Percentiles rank a stretch among this genome's conserved stretches.
phyloP scores from a whole-genome alignment of 495 filamentous ascomycete species.

The Trichoderma gamsii region DNA sequence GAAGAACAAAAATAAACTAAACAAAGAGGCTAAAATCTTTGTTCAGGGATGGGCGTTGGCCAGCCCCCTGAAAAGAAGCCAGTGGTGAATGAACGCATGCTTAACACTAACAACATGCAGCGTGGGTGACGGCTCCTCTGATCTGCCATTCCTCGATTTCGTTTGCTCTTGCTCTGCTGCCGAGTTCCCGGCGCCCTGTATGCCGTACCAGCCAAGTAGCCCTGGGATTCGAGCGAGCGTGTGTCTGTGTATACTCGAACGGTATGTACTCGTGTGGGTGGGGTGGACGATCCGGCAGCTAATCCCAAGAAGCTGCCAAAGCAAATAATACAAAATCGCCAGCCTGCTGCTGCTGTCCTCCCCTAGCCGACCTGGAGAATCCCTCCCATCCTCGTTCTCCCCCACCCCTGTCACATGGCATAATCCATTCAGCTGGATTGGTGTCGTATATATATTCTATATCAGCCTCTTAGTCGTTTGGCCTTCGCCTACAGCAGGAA shows the following conservation, averaged over 20 bases:
- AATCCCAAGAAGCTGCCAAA: slow-evolving; percentile 3
- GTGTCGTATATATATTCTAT: neutral
- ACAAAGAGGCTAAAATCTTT: neutral
- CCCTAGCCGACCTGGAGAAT: neutral
- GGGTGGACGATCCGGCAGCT: slow-evolving; percentile 11
- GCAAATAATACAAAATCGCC: neutral
- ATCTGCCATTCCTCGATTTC: neutral
- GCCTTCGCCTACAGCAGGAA: neutral
- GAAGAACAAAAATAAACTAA: too few species aligned
- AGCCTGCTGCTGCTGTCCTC: neutral
- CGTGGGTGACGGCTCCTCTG: neutral
- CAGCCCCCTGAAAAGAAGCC: neutral
- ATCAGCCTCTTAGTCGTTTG: slow-evolving; percentile 8
- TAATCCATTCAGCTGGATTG: neutral
- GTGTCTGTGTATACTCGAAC: neutral
- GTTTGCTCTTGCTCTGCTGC: slow-evolving; percentile 3
- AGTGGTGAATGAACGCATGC: neutral
- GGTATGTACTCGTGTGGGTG: neutral
- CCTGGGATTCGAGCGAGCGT: neutral
- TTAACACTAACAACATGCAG: neutral
- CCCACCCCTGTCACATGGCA: neutral
- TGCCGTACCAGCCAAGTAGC: slow-evolving; percentile 5
- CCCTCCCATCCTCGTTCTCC: neutral
- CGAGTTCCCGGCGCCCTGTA: neutral
- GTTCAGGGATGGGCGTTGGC: neutral